These are phyloP conservation scores for Sugiyamaella lignohabitans DNA, from an alignment of 805 yeast genomes.

Conservation along the genomic window DNA sequence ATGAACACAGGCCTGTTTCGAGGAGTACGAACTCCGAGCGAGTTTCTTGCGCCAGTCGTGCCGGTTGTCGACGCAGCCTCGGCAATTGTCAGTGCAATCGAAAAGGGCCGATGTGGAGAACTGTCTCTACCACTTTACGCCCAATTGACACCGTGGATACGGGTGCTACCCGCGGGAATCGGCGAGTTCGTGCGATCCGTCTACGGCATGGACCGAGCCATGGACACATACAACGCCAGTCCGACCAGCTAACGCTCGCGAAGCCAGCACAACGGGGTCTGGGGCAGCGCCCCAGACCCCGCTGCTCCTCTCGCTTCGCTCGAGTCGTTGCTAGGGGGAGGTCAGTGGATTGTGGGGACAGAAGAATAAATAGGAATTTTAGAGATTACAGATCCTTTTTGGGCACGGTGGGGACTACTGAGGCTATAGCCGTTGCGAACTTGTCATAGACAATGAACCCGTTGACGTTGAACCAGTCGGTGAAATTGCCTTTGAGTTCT, in stretches of 20 bases:
- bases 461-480: slow-evolving; percentile 20
- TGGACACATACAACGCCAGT: slow-evolving; percentile 7
- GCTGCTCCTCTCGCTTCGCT: no score
- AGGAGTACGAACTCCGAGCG: slow-evolving; percentile 68
- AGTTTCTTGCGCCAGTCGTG: slow-evolving; percentile 73
- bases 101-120: slow-evolving; percentile 39
- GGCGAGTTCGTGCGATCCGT: slow-evolving; percentile 11
- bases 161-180: slow-evolving; percentile 13
- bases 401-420: background rate
- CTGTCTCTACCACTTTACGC: slow-evolving; percentile 19
- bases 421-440: slow-evolving; percentile 6
- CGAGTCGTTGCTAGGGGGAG: no score
- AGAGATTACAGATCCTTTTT: background rate
- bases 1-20: slow-evolving; percentile 67
- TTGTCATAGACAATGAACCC: slow-evolving; percentile 22
- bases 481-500: slow-evolving; percentile 13
- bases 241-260: background rate
- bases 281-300: background rate
- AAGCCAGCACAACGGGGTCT: background rate
- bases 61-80: slow-evolving; percentile 63
- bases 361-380: background rate
- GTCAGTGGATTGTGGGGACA: background rate
- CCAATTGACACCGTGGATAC: slow-evolving; percentile 8
- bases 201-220: slow-evolving; percentile 19
- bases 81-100: slow-evolving; percentile 49